A percentile compares a stretch with the other conserved stretches of the same genome.
Evolutionary conservation across 2,329 filamentous ascomycete species (phyloP).

Genomic region (Cladophialophora carrionii): DNA sequence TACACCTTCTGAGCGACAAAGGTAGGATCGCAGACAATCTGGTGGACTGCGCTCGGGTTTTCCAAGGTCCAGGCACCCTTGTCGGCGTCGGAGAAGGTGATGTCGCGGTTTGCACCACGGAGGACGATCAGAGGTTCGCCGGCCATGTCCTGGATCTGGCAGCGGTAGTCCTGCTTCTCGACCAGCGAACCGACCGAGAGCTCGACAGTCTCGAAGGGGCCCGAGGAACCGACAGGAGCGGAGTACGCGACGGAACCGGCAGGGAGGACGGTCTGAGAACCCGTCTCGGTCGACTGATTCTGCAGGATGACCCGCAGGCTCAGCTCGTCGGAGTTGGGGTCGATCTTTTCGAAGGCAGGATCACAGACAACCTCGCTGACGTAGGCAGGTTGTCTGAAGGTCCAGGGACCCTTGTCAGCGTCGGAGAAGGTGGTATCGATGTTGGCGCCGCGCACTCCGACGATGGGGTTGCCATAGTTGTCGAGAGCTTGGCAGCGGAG

Average conservation of each 20-base stretch:
- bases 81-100: conserved; percentile 33
- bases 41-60: conserved; percentile 45
- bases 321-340: conserved; percentile 11
- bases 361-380: conserved; percentile 35
- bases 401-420: conserved; percentile 34
- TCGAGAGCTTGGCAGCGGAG: conserved; percentile 35
- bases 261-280: conserved; percentile 30
- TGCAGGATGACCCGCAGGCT: conserved; percentile 29
- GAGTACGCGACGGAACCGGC: conserved; percentile 37
- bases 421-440: conserved; percentile 36
- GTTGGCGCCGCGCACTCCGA: conserved; percentile 26
- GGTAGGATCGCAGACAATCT: conserved; percentile 40
- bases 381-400: conserved; percentile 23
- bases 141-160: conserved; percentile 31
- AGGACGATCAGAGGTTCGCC: conserved; percentile 29
- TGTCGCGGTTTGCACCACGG: conserved; percentile 30
- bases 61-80: conserved; percentile 37
- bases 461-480: conserved; percentile 29
- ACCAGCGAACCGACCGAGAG: conserved; percentile 29
- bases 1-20: conserved; percentile 27
- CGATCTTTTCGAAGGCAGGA: conserved; percentile 32
- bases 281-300: conserved; percentile 28
- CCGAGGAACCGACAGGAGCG: conserved; percentile 14
- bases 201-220: conserved; percentile 34
- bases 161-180: conserved; percentile 30